Percentiles rank a stretch among this genome's conserved stretches.
These are phyloP conservation scores for Phoenix dactylifera DNA, from an alignment of 176 grass and related monocot species.

Conservation along the genomic window DNA sequence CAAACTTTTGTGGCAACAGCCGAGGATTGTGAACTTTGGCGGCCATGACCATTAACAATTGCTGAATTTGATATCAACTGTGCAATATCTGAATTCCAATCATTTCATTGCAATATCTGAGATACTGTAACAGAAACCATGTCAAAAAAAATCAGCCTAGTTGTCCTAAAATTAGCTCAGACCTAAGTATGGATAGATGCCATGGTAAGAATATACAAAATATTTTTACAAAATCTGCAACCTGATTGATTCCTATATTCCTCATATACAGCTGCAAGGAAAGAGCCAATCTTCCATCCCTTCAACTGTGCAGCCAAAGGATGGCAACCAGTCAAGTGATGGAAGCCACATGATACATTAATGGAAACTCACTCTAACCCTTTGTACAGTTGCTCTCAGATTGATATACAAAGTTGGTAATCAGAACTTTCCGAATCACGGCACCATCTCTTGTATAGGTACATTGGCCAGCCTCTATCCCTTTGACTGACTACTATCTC, in stretches of 20 bases:
- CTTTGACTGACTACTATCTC: not conserved
- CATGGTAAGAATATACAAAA: conserved; percentile 50
- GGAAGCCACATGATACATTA: conserved; percentile 25
- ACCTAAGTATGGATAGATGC: conserved; percentile 21
- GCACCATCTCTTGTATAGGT: conserved; percentile 17
- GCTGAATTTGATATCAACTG: no score
- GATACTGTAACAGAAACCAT: not conserved
- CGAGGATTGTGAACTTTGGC: no score
- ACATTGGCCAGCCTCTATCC: conserved; percentile 9
- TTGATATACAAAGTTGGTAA: conserved; percentile 19
- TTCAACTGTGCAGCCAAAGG: conserved; percentile 13
- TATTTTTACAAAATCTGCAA: conserved; percentile 46
- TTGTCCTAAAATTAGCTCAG: not conserved
- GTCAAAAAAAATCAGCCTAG: not conserved
- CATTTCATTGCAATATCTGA: not conserved
- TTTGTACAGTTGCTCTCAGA: conserved; percentile 38
- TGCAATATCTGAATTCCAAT: not conserved
- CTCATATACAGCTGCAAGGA: conserved; percentile 32
- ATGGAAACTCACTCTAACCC: conserved; percentile 28
- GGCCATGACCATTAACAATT: no score
- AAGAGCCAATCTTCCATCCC: conserved; percentile 18
- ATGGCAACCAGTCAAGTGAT: conserved; percentile 1
- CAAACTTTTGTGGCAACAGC: no score
- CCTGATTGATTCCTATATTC: conserved; percentile 14
- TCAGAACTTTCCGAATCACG: conserved; percentile 20